Evolutionary conservation across 176 grass and related monocot species (phyloP).

Genomic region (Eragrostis curvula): DNA sequence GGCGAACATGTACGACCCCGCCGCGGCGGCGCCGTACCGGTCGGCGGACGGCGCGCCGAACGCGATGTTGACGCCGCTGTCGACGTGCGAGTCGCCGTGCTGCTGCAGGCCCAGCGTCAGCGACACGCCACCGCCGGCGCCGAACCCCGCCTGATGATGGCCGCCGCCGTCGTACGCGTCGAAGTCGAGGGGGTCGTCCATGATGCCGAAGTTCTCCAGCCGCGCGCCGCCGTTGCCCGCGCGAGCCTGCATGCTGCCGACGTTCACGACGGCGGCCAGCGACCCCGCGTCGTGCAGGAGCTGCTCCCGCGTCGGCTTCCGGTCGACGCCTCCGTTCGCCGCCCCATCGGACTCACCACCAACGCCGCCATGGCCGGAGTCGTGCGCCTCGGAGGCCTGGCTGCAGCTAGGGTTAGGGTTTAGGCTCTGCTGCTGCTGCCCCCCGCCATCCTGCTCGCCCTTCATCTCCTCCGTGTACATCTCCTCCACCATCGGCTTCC

Average conservation of each 20-base stretch:
- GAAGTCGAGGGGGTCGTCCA: slow-evolving; percentile 64
- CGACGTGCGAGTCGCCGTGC: slow-evolving; percentile 54
- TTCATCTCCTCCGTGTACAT: slow-evolving; percentile 97
- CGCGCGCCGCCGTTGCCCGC: background rate
- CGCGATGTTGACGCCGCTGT: slow-evolving; percentile 58
- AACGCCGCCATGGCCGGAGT: background rate
- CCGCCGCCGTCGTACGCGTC: slow-evolving; percentile 42
- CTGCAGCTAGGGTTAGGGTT: slow-evolving; percentile 56
- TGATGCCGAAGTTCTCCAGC: slow-evolving; percentile 52
- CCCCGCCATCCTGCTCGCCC: slow-evolving; percentile 35
- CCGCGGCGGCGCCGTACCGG: slow-evolving; percentile 10
- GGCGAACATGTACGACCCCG: slow-evolving; percentile 38
- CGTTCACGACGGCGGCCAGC: slow-evolving; percentile 76
- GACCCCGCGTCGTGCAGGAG: slow-evolving; percentile 68
- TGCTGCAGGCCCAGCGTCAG: slow-evolving; percentile 87
- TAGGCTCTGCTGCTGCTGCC: background rate
- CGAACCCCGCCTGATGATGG: slow-evolving; percentile 14
- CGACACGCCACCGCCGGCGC: slow-evolving; percentile 56
- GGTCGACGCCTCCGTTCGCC: slow-evolving; percentile 26
- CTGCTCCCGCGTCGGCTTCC: slow-evolving; percentile 74
- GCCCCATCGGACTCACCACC: background rate
- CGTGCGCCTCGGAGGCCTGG: slow-evolving; percentile 31
- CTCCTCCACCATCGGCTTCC: slow-evolving; percentile 99
- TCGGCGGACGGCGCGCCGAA: slow-evolving; percentile 49
- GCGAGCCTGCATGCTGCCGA: slow-evolving; percentile 19